Percentiles rank a stretch among this genome's conserved stretches.
Conservation (phyloP, 805 yeast species). For the Tetrapisispora arboricola region DNA sequence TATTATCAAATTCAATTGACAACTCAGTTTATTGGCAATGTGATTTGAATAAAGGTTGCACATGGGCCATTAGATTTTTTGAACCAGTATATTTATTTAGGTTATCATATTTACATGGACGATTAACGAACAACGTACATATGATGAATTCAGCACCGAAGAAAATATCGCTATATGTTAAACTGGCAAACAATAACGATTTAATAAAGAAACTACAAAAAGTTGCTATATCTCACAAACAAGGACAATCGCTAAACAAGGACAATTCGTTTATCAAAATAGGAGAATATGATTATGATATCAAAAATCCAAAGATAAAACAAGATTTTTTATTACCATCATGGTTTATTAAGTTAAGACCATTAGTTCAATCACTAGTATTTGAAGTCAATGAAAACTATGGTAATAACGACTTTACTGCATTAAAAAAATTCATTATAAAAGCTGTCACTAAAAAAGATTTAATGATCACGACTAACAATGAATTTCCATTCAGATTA, state of each 20-base stretch:
- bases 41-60: conserved; percentile 19
- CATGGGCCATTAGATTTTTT: conserved; percentile 30
- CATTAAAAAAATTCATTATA: conserved; percentile 31
- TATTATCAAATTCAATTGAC: conserved; percentile 13
- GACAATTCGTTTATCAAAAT: conserved; percentile 21
- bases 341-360: conserved; percentile 23
- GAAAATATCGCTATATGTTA: conserved; percentile 19
- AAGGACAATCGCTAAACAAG: conserved; percentile 11
- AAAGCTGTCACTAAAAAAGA: conserved; percentile 36
- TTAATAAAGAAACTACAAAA: conserved; percentile 5
- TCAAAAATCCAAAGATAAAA: conserved; percentile 14
- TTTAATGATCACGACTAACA: conserved; percentile 16
- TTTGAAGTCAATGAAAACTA: conserved; percentile 28
- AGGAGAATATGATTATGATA: conserved; percentile 22
- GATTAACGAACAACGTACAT: conserved; percentile 30
- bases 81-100: conserved; percentile 32
- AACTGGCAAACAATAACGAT: conserved; percentile 4
- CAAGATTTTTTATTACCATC: conserved; percentile 27
- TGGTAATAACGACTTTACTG: conserved; percentile 30
- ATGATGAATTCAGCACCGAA: conserved; percentile 34
- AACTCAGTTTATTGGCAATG: conserved; percentile 29
- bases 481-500: conserved; percentile 11
- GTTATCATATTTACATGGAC: conserved; percentile 29
- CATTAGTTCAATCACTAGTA: conserved; percentile 26
- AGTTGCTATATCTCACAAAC: conserved; percentile 11